Conservation (phyloP, 805 yeast species). For the Ogataea ganodermae region DNA sequence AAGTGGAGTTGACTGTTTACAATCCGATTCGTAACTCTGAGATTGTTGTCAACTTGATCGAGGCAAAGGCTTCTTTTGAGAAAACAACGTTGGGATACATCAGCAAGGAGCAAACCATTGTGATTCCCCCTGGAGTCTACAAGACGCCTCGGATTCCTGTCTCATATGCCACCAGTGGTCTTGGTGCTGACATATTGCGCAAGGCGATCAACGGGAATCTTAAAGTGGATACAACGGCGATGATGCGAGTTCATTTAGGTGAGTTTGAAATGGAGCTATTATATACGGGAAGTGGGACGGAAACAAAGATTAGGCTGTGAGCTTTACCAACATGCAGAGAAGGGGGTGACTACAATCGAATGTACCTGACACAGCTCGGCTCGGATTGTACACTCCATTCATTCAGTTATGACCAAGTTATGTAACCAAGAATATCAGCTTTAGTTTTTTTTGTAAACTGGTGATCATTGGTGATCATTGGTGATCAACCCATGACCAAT, state of each 20-base stretch:
- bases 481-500: no score
- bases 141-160: slow-evolving; percentile 54
- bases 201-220: slow-evolving; percentile 54
- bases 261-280: slow-evolving; percentile 42
- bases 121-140: slow-evolving; percentile 54
- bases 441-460: no score
- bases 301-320: slow-evolving; percentile 40
- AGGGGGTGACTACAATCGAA: no score
- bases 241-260: slow-evolving; percentile 42
- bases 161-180: slow-evolving; percentile 42
- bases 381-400: no score
- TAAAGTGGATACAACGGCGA: slow-evolving; percentile 47
- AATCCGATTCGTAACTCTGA: slow-evolving; percentile 56
- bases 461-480: no score
- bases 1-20: slow-evolving; percentile 52
- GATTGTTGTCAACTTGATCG: slow-evolving; percentile 41
- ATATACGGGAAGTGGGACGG: slow-evolving; percentile 48
- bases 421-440: no score
- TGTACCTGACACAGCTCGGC: no score
- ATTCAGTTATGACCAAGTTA: no score
- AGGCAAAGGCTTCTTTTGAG: slow-evolving; percentile 51
- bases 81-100: slow-evolving; percentile 49
- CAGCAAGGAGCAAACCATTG: slow-evolving; percentile 40
- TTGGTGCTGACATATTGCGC: slow-evolving; percentile 50
- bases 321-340: no score